phyloP scores from a whole-genome alignment of 2,329 filamentous ascomycete species.

The Phaeomoniella chlamydospora region DNA sequence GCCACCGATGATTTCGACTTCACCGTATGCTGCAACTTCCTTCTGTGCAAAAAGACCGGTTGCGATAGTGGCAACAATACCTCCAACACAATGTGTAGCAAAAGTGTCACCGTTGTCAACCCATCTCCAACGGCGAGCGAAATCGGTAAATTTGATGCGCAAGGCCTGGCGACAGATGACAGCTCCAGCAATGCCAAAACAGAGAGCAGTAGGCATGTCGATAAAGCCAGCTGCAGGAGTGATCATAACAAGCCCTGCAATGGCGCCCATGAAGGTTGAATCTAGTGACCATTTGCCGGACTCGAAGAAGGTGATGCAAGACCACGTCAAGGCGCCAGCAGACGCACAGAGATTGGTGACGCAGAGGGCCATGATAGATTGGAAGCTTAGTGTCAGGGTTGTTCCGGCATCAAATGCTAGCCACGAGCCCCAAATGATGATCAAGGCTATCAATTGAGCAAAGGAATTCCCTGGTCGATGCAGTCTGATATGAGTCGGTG shows the following conservation, averaged over 20 bases:
- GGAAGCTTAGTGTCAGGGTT: slow-evolving; percentile 33
- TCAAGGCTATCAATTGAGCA: slow-evolving; percentile 31
- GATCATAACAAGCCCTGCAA: slow-evolving; percentile 38
- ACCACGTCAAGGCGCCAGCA: slow-evolving; percentile 32
- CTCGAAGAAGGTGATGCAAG: slow-evolving; percentile 27
- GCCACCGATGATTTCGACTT: slow-evolving; percentile 32
- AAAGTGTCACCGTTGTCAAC: slow-evolving; percentile 42
- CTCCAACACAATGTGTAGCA: slow-evolving; percentile 39
- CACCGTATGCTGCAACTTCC: slow-evolving; percentile 36
- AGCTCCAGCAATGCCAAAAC: slow-evolving; percentile 33
- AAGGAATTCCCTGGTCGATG: slow-evolving; percentile 34
- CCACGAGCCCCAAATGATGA: slow-evolving; percentile 38
- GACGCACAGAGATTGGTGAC: slow-evolving; percentile 36
- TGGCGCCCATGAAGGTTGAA: slow-evolving; percentile 36
- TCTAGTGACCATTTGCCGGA: slow-evolving; percentile 32
- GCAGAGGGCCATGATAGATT: slow-evolving; percentile 33
- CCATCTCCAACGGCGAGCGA: slow-evolving; percentile 32
- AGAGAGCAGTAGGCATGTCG: slow-evolving; percentile 32
- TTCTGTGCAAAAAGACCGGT: slow-evolving; percentile 37
- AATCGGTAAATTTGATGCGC: slow-evolving; percentile 36
- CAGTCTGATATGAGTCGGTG: slow-evolving; percentile 30
- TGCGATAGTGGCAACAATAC: slow-evolving; percentile 33
- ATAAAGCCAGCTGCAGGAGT: slow-evolving; percentile 35
- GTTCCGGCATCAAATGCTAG: slow-evolving; percentile 37
- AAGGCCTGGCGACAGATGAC: slow-evolving; percentile 35